phyloP scores from a whole-genome alignment of 1,284 basidiomycete species.

The Wallemia mellicola region DNA sequence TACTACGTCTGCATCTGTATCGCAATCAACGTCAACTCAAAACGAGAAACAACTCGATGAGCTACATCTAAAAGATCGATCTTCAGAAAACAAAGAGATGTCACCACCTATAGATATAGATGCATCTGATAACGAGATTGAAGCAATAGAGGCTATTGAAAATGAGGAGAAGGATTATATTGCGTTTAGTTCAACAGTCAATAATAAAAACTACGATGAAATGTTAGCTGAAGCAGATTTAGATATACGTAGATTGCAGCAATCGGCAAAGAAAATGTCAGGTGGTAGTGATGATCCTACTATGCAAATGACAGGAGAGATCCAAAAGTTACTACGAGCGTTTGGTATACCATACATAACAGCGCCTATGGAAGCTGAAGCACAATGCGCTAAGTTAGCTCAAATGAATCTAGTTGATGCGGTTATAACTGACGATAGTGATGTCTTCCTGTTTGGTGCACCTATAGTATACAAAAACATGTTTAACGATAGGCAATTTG shows the following conservation, averaged over 20 bases:
- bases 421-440: constrained; percentile 95
- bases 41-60: neutral
- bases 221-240: constrained; percentile 68
- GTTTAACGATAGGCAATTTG: constrained; percentile 97
- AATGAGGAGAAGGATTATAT: constrained; percentile 6
- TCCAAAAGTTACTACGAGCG: constrained; percentile 48
- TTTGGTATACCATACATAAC: constrained; percentile 97
- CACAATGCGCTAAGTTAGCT: constrained; percentile 83
- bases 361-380: constrained; percentile 97
- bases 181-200: constrained; percentile 61
- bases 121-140: constrained; percentile 6
- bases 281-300: constrained; percentile 85
- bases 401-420: constrained; percentile 67
- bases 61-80: no score
- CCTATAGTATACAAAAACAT: constrained; percentile 88
- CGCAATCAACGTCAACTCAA: neutral
- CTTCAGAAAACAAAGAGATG: no score
- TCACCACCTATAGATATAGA: constrained; percentile 2
- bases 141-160: constrained; percentile 6
- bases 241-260: constrained; percentile 53
- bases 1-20: neutral
- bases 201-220: constrained; percentile 39
- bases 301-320: constrained; percentile 43
- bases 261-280: constrained; percentile 60
- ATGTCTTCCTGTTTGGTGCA: constrained; percentile 93